Conservation (phyloP, 2,329 filamentous ascomycete species). For the Claviceps sp. region DNA sequence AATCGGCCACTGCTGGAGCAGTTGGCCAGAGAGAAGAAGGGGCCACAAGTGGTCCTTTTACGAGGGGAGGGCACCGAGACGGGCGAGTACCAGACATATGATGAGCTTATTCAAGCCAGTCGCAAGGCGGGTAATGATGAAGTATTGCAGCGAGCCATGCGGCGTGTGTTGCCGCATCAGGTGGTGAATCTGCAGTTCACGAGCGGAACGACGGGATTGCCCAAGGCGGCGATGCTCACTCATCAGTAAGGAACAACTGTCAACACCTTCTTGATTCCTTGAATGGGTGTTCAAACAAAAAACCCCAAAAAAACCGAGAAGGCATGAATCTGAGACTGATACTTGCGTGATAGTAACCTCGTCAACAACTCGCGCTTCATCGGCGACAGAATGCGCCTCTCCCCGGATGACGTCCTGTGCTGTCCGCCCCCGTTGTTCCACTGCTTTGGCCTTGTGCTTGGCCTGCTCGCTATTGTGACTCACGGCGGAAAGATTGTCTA, state of each 20-base stretch:
- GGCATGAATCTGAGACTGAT: too few relatives aligned
- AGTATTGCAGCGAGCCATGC: constrained; percentile 37
- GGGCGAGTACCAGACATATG: constrained; percentile 44
- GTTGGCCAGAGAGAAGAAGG: constrained; percentile 31
- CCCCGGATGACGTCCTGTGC: constrained; percentile 54
- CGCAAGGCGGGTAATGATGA: constrained; percentile 32
- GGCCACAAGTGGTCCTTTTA: constrained; percentile 46
- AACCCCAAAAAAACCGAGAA: too few relatives aligned
- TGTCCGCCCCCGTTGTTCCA: constrained; percentile 78
- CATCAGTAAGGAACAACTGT: constrained; percentile 38
- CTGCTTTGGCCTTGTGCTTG: constrained; percentile 71
- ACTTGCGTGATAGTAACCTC: constrained; percentile 30
- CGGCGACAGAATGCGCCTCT: constrained; percentile 61
- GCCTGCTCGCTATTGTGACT: constrained; percentile 57
- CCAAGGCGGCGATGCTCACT: constrained; percentile 64
- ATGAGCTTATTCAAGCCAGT: constrained; percentile 39
- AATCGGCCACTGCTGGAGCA: constrained; percentile 45
- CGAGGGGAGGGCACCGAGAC: constrained; percentile 28
- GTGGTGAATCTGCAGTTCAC: constrained; percentile 67
- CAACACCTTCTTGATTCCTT: too few relatives aligned
- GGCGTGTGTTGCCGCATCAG: constrained; percentile 46
- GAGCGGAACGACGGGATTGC: constrained; percentile 58
- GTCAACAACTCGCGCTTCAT: constrained; percentile 58
- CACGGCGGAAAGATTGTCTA: constrained; percentile 68
- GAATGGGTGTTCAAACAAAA: too few relatives aligned